Base-by-base conservation (phyloP, 2,329 filamentous ascomycete species). In the Leptographium galeiforme region DNA sequence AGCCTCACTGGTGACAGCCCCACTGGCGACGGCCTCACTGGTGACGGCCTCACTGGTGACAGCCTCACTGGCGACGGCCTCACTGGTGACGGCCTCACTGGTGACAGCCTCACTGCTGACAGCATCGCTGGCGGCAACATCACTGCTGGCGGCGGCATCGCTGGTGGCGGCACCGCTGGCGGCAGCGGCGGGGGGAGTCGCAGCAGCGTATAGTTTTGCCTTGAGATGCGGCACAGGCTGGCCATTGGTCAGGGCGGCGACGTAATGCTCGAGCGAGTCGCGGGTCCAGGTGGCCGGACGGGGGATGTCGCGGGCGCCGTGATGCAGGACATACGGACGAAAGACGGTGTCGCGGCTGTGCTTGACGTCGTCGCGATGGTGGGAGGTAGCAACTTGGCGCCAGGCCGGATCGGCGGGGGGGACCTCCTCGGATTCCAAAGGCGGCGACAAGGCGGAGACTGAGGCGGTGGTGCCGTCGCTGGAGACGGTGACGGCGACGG, bases 201-300 rank as follows among this genome's bases (percentile, higher is more conserved):
- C 34, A 36, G 34, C 8, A 36, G 60, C 61, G 54, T 74, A 75
- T 34, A 70, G 61, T 3, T 59, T 59, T 6, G 63, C 59, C 10
- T 63, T 65, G 2, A 68, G 57, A 16, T 68, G 62, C 0, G 65
- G 54, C 8, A 63, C 61, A 38, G 73, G 58, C 8, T 63, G 66
- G 2, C 68, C 67, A 48, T 67, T 68, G 10, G 66, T 65, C n/a
- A 78, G 62, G 0, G 63, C 62, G 0, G 63, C 61, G 19, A 77
- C 64, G 57, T 76, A 77, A 2, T 61, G 56, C 48, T 71, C 63
- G 16, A 77, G 69, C 1, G 66, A 63, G 40, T 66, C 60, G 48
- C 61, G 62, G 4, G 71, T 72, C 74, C 74, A 77, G 2, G 54
- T 46, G 2, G 53, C 41, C 0, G 73, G 73, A 33, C 60, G 63